phyloP scores from a whole-genome alignment of 208 protist genomes.

The Wallacemonas sp. region DNA sequence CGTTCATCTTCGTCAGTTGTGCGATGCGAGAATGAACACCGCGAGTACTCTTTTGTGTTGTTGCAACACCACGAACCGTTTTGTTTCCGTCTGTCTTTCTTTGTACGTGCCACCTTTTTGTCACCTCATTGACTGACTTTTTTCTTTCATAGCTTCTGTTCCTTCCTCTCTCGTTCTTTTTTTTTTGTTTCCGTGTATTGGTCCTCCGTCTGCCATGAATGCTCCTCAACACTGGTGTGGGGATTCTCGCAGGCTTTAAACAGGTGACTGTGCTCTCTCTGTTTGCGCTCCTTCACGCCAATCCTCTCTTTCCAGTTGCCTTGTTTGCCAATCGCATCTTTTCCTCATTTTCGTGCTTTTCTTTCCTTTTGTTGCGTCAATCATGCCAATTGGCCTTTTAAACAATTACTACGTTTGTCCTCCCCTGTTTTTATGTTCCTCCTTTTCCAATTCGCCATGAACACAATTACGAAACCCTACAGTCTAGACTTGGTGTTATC shows the following conservation, averaged over 20 bases:
- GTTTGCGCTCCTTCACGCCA: not conserved
- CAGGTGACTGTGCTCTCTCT: not conserved
- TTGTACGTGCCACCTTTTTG: not conserved
- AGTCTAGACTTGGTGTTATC: no score
- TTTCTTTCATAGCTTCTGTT: constrained; percentile 8
- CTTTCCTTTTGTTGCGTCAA: not conserved
- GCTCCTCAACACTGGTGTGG: not conserved
- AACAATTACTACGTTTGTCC: no score
- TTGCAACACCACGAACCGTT: no score
- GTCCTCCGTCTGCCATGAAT: not conserved
- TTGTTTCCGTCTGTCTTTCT: not conserved
- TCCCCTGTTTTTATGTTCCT: no score
- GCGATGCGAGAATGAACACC: no score
- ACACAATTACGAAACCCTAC: no score
- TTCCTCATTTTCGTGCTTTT: not conserved
- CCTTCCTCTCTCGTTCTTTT: not conserved
- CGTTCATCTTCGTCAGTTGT: no score
- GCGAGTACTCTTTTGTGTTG: no score
- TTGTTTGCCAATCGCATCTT: not conserved
- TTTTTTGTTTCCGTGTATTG: constrained; percentile 1
- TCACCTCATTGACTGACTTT: not conserved
- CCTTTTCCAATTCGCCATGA: no score
- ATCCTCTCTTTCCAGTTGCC: not conserved
- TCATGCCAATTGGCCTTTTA: no score
- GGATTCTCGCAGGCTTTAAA: not conserved